Base-by-base conservation (phyloP, 2,329 filamentous ascomycete genomes). In the Fusarium euwallaceae region DNA sequence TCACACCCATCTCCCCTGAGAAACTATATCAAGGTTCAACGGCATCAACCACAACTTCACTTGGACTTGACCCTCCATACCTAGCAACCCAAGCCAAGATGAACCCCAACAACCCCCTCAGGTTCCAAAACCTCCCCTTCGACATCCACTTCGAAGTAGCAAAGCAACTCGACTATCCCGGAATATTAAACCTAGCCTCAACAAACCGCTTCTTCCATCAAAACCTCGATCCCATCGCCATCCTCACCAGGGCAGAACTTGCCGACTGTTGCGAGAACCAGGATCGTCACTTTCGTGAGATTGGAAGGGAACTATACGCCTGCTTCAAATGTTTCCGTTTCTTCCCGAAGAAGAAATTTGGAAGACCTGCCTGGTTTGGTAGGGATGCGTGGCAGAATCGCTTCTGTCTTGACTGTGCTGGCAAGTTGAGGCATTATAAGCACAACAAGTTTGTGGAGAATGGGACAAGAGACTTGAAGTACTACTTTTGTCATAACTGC, bases 401-500 rank as follows among this genome's bases (percentile, higher is more conserved):
- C 4, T 43, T 39, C 12, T 78, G 76, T 9, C 56, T 78, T 5
- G 71, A 75, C n/a, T 78, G 76, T n/a, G 41, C 64, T 17, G 76
- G 62, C 5, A 43, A 20, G 53, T 22, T 67, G 5, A 67, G 51
- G 17, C 7, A 43, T 1, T 59, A 48, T 1, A 39, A 29, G 1
- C 75, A 78, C 48, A 39, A 73, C 39, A 14, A 29, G 20, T 16
- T 61, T 11, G 36, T 66, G 6, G 37, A 48, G 4, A 65, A 69
- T 17, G 66, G 20, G 6, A 11, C 24, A 1, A 71, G 34, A 14
- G 11, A 60, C 24, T 8, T 78, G n/a, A 34, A 5, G 11, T 78
- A 78, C 20, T 77, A 76, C 45, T 69, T 73, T 36, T 78, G 76
- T n/a, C 71, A 73, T 48, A 76, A 75, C 36, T 77, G 75, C 32